Base-by-base conservation (phyloP, 2,329 filamentous ascomycete genomes). In the Colletotrichum liaoningense region DNA sequence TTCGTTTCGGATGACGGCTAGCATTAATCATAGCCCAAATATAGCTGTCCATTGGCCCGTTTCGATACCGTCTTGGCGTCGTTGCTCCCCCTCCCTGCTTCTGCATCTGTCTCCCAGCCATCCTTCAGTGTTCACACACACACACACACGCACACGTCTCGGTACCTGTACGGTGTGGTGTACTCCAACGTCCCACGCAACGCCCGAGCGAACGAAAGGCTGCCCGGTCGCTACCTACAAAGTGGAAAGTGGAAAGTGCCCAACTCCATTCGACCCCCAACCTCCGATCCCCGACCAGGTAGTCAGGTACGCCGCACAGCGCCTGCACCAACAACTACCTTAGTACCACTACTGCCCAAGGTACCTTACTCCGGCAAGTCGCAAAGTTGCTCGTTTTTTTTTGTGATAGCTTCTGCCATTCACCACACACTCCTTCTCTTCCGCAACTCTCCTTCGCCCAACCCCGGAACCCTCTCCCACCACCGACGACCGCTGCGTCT, bases 181-280 rank as follows among this genome's bases (percentile, higher is more conserved):
- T 55, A 28, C 62, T 38, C 35, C 52, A 12, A 38, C 22, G 62
- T 64, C 28, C 60, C 26, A 26, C 38, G 38, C 49, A 49, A 65
- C 49, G 63, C 22, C 63, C 33, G 63, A 65, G 63, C 63, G 33
- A 65, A 14, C 19, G 42, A 49, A 49, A 19, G 19, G 38, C 42
- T 49, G 42, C 16, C 42, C 42, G 19, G 16, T n/a, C 16, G 7
- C 42, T 42, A 16, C 38, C 42, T 42, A 16, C 38, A 42, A 19
- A 49, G 16, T 49, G 42, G 38, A 42, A 54, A 26, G 24, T 22
- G 49, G 26, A 22, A 14, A 64, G 46, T 12, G 62, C 49, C 63
- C 63, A 56, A 64, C 67, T 72, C 64, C 69, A 72, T 70, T 62
- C 58, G 59, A 68, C 68, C 70, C 70, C 70, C 70, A 70, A 73